phyloP scores from a whole-genome alignment of 108 stramenopile species.

The Fragilariopsis cylindrus region DNA sequence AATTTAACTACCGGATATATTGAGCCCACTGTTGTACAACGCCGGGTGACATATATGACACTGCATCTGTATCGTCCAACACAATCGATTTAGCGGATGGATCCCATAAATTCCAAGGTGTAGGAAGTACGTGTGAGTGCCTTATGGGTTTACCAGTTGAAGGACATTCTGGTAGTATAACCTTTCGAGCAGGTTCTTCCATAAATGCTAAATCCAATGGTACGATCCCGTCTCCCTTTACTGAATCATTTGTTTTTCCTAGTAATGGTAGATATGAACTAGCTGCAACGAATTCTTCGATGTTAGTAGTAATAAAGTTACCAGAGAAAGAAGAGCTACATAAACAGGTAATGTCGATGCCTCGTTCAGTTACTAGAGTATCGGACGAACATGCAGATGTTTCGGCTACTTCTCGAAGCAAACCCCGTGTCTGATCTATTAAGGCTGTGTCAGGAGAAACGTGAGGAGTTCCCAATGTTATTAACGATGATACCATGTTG shows the following conservation, averaged over 20 bases:
- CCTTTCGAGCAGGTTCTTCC: constrained; percentile 59
- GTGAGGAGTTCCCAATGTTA: constrained; percentile 79
- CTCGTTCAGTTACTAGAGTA: constrained; percentile 42
- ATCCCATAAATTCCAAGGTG: constrained; percentile 78
- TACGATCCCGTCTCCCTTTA: constrained; percentile 73
- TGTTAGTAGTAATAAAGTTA: constrained; percentile 46
- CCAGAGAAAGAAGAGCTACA: constrained; percentile 51
- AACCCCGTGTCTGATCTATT: constrained; percentile 78
- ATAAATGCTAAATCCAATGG: constrained; percentile 71
- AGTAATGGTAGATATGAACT: constrained; percentile 68
- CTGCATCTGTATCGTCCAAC: constrained; percentile 50
- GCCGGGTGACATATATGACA: constrained; percentile 59
- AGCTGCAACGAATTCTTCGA: constrained; percentile 71
- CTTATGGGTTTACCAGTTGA: constrained; percentile 50
- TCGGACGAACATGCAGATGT: constrained; percentile 49
- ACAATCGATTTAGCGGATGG: constrained; percentile 57
- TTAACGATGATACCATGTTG: constrained; percentile 42
- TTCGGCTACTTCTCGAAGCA: constrained; percentile 58
- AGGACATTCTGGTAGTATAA: constrained; percentile 53
- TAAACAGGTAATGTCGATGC: constrained; percentile 67
- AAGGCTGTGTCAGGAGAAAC: constrained; percentile 58
- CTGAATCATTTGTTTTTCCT: constrained; percentile 37
- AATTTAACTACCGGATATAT: constrained; percentile 33
- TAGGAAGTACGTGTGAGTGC: constrained; percentile 78
- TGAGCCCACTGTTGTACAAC: constrained; percentile 64